Conservation (phyloP, 805 yeast genomes). For the Metschnikowia chrysomelidarum region DNA sequence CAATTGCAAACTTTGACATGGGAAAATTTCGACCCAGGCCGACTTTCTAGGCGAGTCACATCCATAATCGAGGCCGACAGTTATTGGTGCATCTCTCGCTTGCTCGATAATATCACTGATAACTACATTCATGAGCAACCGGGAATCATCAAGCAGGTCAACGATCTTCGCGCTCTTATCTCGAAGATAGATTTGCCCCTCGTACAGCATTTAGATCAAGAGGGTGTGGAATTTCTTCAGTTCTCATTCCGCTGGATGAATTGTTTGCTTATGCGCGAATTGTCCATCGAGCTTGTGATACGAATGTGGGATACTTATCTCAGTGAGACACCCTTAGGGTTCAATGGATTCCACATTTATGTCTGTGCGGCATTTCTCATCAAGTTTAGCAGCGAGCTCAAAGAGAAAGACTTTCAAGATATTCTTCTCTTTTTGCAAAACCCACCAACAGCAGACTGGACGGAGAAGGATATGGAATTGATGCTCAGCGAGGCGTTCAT, state of each 20-base stretch:
- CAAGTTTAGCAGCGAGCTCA: slow-evolving; percentile 76
- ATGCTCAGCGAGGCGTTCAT: slow-evolving; percentile 93
- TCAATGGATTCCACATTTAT: slow-evolving; percentile 90
- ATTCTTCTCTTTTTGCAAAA: slow-evolving; percentile 88
- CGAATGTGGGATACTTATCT: slow-evolving; percentile 98
- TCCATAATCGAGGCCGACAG: slow-evolving; percentile 89
- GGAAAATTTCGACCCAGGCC: slow-evolving; percentile 60
- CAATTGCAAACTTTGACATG: slow-evolving; percentile 32
- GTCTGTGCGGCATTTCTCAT: slow-evolving; percentile 96
- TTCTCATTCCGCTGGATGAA: slow-evolving; percentile 99
- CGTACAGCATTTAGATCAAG: slow-evolving; percentile 69
- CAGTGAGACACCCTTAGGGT: slow-evolving; percentile 71
- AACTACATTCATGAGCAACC: slow-evolving; percentile 98
- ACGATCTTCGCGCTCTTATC: slow-evolving; percentile 72
- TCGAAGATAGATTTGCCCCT: slow-evolving; percentile 75
- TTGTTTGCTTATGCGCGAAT: slow-evolving; percentile 92
- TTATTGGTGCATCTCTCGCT: slow-evolving; percentile 91
- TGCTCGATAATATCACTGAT: slow-evolving; percentile 93
- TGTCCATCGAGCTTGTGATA: slow-evolving; percentile 71
- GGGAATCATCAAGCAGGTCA: slow-evolving; percentile 89
- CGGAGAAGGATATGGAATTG: slow-evolving; percentile 85
- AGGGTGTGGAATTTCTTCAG: slow-evolving; percentile 91
- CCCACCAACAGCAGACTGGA: slow-evolving; percentile 85
- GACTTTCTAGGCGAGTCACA: slow-evolving; percentile 57
- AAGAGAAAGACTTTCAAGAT: slow-evolving; percentile 90